Conservation (phyloP, 441 rosid genomes). For the Gossypium aridum region DNA sequence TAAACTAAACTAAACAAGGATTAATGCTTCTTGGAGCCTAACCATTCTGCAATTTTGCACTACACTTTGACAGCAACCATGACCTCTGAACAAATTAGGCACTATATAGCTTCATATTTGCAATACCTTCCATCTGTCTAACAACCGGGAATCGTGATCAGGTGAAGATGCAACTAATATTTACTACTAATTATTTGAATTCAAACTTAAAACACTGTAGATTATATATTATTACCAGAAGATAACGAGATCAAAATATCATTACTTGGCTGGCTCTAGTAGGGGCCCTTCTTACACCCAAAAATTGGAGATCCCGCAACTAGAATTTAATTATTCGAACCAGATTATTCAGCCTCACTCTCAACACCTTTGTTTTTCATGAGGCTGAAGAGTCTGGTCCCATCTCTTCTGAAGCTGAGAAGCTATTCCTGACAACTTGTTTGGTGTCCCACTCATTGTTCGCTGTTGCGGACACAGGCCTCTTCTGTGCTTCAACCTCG, state of each 20-base stretch:
- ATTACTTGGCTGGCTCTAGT: conserved; percentile 34
- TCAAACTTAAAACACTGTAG: conserved; percentile 10
- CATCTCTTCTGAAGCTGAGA: conserved; percentile 45
- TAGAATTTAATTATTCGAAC: conserved; percentile 15
- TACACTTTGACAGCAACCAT: neutral
- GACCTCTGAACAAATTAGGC: neutral
- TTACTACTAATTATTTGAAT: neutral
- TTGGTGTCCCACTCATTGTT: conserved; percentile 39
- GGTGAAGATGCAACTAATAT: neutral
- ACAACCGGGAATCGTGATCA: conserved; percentile 1
- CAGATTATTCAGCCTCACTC: conserved; percentile 18
- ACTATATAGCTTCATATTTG: conserved; percentile 2
- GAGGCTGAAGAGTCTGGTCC: conserved; percentile 49
- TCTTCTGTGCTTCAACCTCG: conserved; percentile 36
- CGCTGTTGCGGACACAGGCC: conserved; percentile 28
- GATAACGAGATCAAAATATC: conserved; percentile 11
- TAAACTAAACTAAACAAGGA: neutral
- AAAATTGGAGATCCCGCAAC: conserved; percentile 27
- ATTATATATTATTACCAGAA: conserved; percentile 12
- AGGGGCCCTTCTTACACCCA: conserved; percentile 24
- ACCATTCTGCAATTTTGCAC: neutral
- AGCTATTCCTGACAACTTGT: conserved; percentile 25
- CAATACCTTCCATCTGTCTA: neutral
- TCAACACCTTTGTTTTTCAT: conserved; percentile 12
- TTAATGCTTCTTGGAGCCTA: neutral